Conservation (phyloP, 2,329 filamentous ascomycete genomes). For the Fusarium verrucosum region DNA sequence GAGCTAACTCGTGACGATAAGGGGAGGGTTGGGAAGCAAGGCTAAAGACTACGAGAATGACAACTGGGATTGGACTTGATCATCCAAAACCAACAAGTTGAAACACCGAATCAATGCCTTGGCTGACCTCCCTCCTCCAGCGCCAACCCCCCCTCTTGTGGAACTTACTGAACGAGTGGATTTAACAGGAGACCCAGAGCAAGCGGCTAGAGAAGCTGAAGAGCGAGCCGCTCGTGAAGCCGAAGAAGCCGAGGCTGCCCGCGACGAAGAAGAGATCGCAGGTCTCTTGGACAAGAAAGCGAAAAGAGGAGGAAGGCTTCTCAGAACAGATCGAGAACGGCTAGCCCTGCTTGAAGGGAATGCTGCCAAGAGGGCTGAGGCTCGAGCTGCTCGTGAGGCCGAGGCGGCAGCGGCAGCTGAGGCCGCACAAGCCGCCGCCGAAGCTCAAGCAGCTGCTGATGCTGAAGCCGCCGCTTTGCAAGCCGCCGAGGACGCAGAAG, state of each 20-base stretch:
- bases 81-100: constrained; percentile 56
- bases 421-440: constrained; percentile 31
- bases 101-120: constrained; percentile 52
- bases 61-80: constrained; percentile 56
- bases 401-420: constrained; percentile 21
- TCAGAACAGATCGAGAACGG: constrained; percentile 37
- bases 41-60: constrained; percentile 56
- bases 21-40: constrained; percentile 56
- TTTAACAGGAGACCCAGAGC: constrained; percentile 47
- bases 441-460: constrained; percentile 33
- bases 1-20: constrained; percentile 58
- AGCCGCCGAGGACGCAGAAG: constrained; percentile 48
- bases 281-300: constrained; percentile 54
- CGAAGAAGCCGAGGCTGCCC: constrained; percentile 37
- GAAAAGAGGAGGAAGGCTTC: constrained; percentile 36
- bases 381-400: constrained; percentile 36
- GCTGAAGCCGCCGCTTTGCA: constrained; percentile 34
- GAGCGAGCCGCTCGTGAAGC: constrained; percentile 40
- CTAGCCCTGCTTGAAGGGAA: constrained; percentile 34
- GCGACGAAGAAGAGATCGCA: constrained; percentile 49
- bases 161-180: constrained; percentile 55
- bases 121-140: constrained; percentile 57
- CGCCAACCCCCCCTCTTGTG: constrained; percentile 58
- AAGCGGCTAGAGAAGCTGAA: constrained; percentile 36
- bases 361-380: constrained; percentile 38